Evolutionary conservation across 2,329 filamentous ascomycete species (phyloP).

Genomic region (Ophiognomonia clavigignenti-juglandacearum): DNA sequence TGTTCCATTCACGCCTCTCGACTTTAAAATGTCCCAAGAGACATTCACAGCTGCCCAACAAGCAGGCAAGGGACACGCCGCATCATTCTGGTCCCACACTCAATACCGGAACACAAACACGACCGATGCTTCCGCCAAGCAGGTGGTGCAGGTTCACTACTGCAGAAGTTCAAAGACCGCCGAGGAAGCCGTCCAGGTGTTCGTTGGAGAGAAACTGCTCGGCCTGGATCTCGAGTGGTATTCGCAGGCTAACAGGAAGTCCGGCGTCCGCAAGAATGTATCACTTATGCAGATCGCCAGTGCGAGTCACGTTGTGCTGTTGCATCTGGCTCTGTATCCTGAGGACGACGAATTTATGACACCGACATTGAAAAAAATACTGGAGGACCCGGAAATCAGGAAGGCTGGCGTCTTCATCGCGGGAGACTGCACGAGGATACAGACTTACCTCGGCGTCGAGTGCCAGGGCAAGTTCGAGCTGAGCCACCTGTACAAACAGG

Average conservation of each 20-base stretch:
- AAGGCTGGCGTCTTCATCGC: slow-evolving; percentile 77
- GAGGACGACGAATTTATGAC: slow-evolving; percentile 56
- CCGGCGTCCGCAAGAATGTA: slow-evolving; percentile 61
- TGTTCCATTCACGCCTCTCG: slow-evolving; percentile 33
- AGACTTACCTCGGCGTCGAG: slow-evolving; percentile 59
- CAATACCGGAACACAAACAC: slow-evolving; percentile 55
- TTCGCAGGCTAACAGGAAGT: slow-evolving; percentile 37
- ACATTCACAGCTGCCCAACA: slow-evolving; percentile 44
- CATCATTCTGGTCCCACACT: slow-evolving; percentile 63
- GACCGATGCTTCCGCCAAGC: slow-evolving; percentile 28
- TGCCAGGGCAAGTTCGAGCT: slow-evolving; percentile 71
- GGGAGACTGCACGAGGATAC: slow-evolving; percentile 65
- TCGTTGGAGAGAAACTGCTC: slow-evolving; percentile 64
- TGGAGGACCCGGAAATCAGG: slow-evolving; percentile 64
- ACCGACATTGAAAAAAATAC: slow-evolving; percentile 63
- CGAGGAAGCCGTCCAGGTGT: slow-evolving; percentile 63
- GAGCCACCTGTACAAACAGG: slow-evolving; percentile 73
- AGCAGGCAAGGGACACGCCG: slow-evolving; percentile 36
- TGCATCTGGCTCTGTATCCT: slow-evolving; percentile 68
- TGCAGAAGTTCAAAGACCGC: slow-evolving; percentile 64
- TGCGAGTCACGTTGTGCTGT: slow-evolving; percentile 70
- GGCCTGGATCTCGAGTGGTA: slow-evolving; percentile 92
- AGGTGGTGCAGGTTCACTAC: slow-evolving; percentile 66
- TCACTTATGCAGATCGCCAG: slow-evolving; percentile 81
- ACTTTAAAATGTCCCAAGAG: slow-evolving; percentile 43